Conservation (phyloP, 768 basidiomycete species). For the Leccinum aurantiacum region DNA sequence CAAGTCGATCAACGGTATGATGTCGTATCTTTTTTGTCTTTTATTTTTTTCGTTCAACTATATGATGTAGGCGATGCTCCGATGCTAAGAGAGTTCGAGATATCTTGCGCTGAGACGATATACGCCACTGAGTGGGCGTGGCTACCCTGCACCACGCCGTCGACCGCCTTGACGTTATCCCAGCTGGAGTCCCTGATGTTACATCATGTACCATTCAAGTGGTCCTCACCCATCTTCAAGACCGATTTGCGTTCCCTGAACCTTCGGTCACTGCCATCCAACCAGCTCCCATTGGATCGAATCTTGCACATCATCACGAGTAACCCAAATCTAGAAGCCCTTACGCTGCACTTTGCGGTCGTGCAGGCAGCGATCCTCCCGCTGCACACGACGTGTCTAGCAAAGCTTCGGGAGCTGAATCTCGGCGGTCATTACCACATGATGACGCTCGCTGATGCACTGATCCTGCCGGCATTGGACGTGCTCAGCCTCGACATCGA, state of each 20-base stretch:
- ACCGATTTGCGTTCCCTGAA: conserved; percentile 57
- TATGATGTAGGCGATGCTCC: conserved; percentile 62
- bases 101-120: conserved; percentile 67
- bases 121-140: conserved; percentile 69
- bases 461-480: conserved; percentile 58
- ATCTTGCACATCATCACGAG: conserved; percentile 62
- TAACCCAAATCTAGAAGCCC: conserved; percentile 54
- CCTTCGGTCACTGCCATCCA: conserved; percentile 63
- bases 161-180: conserved; percentile 39
- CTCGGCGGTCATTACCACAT: conserved; percentile 71
- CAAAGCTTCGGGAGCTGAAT: conserved; percentile 52
- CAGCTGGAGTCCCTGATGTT: conserved; percentile 59
- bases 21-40: not conserved
- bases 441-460: conserved; percentile 56
- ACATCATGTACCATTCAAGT: conserved; percentile 73
- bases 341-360: conserved; percentile 62
- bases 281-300: conserved; percentile 64
- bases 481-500: conserved; percentile 68
- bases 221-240: conserved; percentile 72
- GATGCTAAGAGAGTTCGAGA: conserved; percentile 71
- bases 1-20: conserved; percentile 68
- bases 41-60: conserved; percentile 3
- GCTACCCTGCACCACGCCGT: conserved; percentile 55
- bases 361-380: conserved; percentile 66
- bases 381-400: conserved; percentile 50